Evolutionary conservation across 805 yeast species (phyloP), one percentile per base, ranked within the genome.

Genomic region (Candida argentea): DNA sequence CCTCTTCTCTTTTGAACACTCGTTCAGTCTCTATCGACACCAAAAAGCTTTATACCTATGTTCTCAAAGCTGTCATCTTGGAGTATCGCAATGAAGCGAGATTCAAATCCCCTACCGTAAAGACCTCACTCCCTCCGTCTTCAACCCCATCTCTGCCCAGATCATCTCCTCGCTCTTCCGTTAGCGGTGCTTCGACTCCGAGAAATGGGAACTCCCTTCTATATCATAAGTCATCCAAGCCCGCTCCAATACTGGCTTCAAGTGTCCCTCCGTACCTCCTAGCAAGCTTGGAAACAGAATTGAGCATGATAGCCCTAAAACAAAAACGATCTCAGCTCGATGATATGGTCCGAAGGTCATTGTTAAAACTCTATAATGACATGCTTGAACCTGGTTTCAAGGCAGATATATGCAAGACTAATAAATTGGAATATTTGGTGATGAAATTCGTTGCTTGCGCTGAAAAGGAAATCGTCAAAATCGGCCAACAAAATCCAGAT

Each of bases 21-120:
- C 33, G 18, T n/a, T 38, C 38, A 30, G 40, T 37, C 6, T 33
- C 32, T n/a, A 43, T 44, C 14, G 50, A 49, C 24, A 15, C 26
- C 16, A 17, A 30, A 15, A 57, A 52, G 17, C 50, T 73, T 3
- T 77, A 78, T 38, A 62, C 63, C 26, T 60, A 67, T 17, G 61
- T 76, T 2, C 43, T 79, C 25, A 73, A 75, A 40, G 50, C 74
- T 5, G 46, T 77, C 2, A 48, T 80, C 8, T 46, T 80, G 12
- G 78, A 73, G 26, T 76, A 79, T 40, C 54, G 69, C 30, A 71
- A 66, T 33, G 84, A 76, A 47, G 82, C 82, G 2, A 50, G 84
- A 20, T 78, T 76, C 52, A 50, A 65, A 28, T 59, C 55, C 10
- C 57, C 56, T 15, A 26, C 46, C 3, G 21, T 22, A 18, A 33